A percentile compares a stretch with the other conserved stretches of the same genome.
Evolutionary conservation across 306 rosid genomes (phyloP).

Genomic region (Alnus rubra): DNA sequence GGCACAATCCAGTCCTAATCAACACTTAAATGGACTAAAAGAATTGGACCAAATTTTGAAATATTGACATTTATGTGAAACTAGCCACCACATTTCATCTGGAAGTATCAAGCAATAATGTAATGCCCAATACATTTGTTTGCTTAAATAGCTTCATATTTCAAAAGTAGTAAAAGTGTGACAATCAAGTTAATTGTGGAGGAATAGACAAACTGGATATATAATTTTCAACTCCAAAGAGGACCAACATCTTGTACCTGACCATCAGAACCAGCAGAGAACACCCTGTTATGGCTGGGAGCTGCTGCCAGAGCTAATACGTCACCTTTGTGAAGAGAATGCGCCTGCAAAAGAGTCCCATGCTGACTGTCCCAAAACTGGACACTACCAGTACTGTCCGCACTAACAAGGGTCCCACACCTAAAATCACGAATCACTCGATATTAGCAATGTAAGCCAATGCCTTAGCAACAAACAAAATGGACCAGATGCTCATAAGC

Average conservation of each 20-base stretch:
- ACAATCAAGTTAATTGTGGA: not conserved
- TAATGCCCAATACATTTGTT: not conserved
- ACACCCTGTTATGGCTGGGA: conserved; percentile 80
- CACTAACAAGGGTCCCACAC: conserved; percentile 95
- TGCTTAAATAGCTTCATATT: not conserved
- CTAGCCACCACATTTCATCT: not conserved
- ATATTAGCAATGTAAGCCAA: conserved; percentile 19
- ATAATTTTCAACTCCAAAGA: conserved; percentile 10
- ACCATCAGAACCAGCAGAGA: conserved; percentile 98
- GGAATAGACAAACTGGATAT: not conserved
- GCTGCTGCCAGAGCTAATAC: conserved; percentile 82
- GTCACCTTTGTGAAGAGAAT: conserved; percentile 83
- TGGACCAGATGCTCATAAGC: not conserved
- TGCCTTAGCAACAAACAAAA: not conserved
- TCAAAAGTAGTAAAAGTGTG: not conserved
- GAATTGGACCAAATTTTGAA: not conserved
- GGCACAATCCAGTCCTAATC: not conserved
- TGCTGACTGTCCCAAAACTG: conserved; percentile 89
- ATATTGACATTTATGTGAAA: not conserved
- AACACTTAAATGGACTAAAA: not conserved
- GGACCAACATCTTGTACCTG: conserved; percentile 48
- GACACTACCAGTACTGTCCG: conserved; percentile 93
- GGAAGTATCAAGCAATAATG: not conserved
- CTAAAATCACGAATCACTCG: conserved; percentile 44
- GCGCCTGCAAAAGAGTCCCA: conserved; percentile 83